Percentiles rank a stretch among this genome's conserved stretches.
Evolutionary conservation across 306 rosid genomes (phyloP).

Genomic region (Vicia faba): DNA sequence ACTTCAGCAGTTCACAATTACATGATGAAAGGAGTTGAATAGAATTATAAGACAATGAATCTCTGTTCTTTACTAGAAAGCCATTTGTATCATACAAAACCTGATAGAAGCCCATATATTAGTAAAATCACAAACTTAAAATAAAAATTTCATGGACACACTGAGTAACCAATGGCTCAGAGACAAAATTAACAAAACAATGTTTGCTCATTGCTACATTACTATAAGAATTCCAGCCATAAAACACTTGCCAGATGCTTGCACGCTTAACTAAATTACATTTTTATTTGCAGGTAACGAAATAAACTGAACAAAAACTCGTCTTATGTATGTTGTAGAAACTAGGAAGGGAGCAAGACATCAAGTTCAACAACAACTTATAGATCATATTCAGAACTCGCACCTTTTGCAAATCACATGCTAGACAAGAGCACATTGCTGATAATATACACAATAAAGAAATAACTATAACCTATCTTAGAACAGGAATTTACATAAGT

Average conservation of each 20-base stretch:
- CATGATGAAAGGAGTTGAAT: constrained; percentile 72
- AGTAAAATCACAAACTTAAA: constrained; percentile 34
- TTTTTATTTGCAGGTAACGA: neutral
- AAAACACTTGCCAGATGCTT: constrained; percentile 22
- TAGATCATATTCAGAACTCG: constrained; percentile 8
- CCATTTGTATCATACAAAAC: constrained; percentile 85
- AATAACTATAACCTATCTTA: neutral
- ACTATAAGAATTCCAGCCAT: constrained; percentile 9
- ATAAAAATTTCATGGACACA: constrained; percentile 30
- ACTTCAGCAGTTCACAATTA: constrained; percentile 54
- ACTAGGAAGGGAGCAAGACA: constrained; percentile 6
- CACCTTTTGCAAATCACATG: constrained; percentile 19
- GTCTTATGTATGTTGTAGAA: neutral
- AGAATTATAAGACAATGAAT: constrained; percentile 53
- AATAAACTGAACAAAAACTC: neutral
- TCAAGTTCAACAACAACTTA: constrained; percentile 15
- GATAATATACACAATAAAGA: constrained; percentile 15
- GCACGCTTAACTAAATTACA: neutral
- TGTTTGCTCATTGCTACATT: constrained; percentile 8
- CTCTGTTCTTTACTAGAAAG: constrained; percentile 84
- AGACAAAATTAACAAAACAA: constrained; percentile 9
- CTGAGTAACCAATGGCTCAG: constrained; percentile 1
- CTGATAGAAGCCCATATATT: constrained; percentile 49
- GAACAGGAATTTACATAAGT: constrained; percentile 4
- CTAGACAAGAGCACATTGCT: constrained; percentile 8